Conservation (phyloP, 2,329 filamentous ascomycete species). For the Rhinocladiella mackenziei region DNA sequence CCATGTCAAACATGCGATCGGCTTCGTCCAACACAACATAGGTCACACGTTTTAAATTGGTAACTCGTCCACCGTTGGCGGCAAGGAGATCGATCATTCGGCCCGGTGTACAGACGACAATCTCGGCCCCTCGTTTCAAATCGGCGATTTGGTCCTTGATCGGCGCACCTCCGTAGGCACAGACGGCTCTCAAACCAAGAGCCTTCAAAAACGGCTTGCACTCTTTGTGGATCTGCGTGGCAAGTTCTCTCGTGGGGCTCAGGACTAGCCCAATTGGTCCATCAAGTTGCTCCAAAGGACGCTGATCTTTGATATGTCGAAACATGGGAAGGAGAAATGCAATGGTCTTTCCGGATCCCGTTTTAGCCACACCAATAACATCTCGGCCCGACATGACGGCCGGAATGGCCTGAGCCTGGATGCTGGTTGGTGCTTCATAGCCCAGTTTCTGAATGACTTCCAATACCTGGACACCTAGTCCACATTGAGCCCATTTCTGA, state of each 20-base stretch:
- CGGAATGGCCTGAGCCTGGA: slow-evolving; percentile 92
- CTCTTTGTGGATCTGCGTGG: slow-evolving; percentile 88
- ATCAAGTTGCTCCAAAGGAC: slow-evolving; percentile 73
- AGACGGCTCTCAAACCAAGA: slow-evolving; percentile 78
- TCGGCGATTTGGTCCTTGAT: slow-evolving; percentile 98
- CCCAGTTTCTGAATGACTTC: slow-evolving; percentile 78
- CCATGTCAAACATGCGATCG: slow-evolving; percentile 99
- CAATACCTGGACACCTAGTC: slow-evolving; percentile 77
- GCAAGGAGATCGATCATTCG: slow-evolving; percentile 93
- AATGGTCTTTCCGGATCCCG: slow-evolving; percentile 94
- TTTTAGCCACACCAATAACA: slow-evolving; percentile 94
- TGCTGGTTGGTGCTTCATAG: slow-evolving; percentile 85
- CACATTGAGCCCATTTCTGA: slow-evolving; percentile 94
- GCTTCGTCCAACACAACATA: slow-evolving; percentile 97
- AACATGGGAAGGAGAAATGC: slow-evolving; percentile 97
- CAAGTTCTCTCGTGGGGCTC: slow-evolving; percentile 90
- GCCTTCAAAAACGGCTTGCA: slow-evolving; percentile 92
- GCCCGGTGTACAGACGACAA: slow-evolving; percentile 91
- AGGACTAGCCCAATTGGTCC: slow-evolving; percentile 86
- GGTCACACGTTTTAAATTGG: slow-evolving; percentile 80
- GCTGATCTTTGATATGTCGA: slow-evolving; percentile 92
- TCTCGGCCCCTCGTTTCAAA: slow-evolving; percentile 88
- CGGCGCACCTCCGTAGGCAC: slow-evolving; percentile 89
- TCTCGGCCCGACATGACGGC: slow-evolving; percentile 94
- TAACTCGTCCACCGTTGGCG: slow-evolving; percentile 89